Evolutionary conservation across 257 asterid genomes (phyloP).

Genomic region (Coffea eugenioides): DNA sequence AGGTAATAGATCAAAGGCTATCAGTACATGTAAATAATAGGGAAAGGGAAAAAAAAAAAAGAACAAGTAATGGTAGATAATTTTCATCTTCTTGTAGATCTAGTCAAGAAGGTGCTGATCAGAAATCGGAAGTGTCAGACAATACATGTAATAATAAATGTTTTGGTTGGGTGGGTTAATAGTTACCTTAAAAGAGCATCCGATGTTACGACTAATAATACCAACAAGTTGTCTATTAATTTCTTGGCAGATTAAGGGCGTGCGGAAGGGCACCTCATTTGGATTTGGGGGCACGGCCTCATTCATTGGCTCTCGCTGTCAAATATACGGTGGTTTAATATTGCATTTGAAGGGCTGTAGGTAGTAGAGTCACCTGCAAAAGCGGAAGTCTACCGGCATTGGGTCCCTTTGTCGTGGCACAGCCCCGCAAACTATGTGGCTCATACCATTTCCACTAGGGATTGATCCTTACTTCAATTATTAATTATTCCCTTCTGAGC

Average conservation of each 20-base stretch:
- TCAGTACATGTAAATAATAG: not conserved
- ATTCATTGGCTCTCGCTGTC: not conserved
- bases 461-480: slow-evolving; percentile 12
- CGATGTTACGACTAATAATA: not conserved
- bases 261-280: not conserved
- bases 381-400: slow-evolving; percentile 34
- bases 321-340: not conserved
- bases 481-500: slow-evolving; percentile 5
- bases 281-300: slow-evolving; percentile 13
- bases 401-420: slow-evolving; percentile 41
- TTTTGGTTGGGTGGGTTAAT: not conserved
- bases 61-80: too few relatives aligned
- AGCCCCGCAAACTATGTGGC: slow-evolving; percentile 29
- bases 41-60: too few relatives aligned
- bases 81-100: not conserved
- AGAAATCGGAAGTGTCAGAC: not conserved
- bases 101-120: not conserved
- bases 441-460: slow-evolving; percentile 17
- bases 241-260: not conserved
- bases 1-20: not conserved
- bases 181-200: not conserved
- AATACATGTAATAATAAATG: not conserved
- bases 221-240: not conserved
- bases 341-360: too few relatives aligned
- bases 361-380: slow-evolving; percentile 22